Base-by-base conservation (phyloP, 345 rosid species). In the Combretum micranthum region DNA sequence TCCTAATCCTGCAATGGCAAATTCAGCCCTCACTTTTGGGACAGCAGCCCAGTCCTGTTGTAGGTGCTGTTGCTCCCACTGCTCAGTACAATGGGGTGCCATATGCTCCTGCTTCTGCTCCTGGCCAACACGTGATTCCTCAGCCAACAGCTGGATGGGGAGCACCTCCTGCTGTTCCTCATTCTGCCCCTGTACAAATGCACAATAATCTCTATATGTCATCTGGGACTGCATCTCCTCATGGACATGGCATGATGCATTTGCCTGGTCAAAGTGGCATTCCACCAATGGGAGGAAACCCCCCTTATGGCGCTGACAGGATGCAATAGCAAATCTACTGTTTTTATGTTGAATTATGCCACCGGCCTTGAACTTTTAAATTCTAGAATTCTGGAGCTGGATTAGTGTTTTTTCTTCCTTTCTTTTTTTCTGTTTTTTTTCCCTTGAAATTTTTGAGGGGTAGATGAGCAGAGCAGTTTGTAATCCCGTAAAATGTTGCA, bases 101-200 rank as follows among this genome's bases (percentile, higher is more conserved):
- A 48, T 81, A 62, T 57, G 73, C 61, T 23, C 73, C 75, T 4
- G 43, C 53, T 10, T 22, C 75, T 4, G 43, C 53, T 10, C 26
- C 75, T 0, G 78, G 47, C 47, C 88, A 85, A 56, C 59, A 66
- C 2, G 67, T 47, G n/a, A 80, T 75, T 71, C 81, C 72, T 53
- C 91, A 71, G 44, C 76, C 65, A 11, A 72, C 83, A 50, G 78
- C 75, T 1, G 95, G 95, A 21, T 87, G 99, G 99, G 69, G 68
- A 23, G 23, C 87, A 0, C 77, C 21, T n/a, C 83, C 75, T 2
- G 26, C 72, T 20, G 73, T 21, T 48, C 76, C 82, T 16, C 90
- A 83, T 50, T 71, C 88, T 54, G 76, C 71, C 74, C 82, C 80
- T 2, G 55, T 67, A 32, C 85, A 75, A 64, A 74, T 77, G 83